Evolutionary conservation across 2,329 filamentous ascomycete genomes (phyloP).

Genomic region (Diaporthe vaccinii): DNA sequence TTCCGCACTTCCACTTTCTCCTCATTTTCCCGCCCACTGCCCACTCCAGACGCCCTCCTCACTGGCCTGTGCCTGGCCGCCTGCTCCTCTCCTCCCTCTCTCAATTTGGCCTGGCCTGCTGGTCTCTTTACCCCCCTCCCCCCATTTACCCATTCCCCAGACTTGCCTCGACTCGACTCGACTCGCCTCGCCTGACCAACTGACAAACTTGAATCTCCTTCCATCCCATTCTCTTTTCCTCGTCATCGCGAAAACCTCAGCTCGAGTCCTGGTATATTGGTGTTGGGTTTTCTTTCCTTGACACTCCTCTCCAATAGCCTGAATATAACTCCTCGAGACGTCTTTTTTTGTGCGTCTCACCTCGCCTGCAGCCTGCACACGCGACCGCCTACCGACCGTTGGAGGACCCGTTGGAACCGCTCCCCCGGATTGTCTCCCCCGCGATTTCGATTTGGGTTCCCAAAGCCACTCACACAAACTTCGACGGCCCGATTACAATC

Average conservation of each 20-base stretch:
- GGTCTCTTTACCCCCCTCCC: conserved; percentile 17
- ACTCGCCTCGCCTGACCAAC: conserved; percentile 10
- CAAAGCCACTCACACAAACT: conserved; percentile 32
- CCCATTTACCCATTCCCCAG: conserved; percentile 2
- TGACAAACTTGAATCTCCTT: conserved; percentile 27
- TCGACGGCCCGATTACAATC: conserved; percentile 41
- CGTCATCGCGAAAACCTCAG: neutral
- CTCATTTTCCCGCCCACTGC: conserved; percentile 39
- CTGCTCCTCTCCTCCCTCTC: conserved; percentile 9
- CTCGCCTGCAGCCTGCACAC: conserved; percentile 6
- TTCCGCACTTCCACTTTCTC: conserved; percentile 37
- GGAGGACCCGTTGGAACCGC: conserved; percentile 29
- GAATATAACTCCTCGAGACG: neutral
- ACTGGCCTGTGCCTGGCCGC: conserved; percentile 16
- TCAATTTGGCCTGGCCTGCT: conserved; percentile 9
- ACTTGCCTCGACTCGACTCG: conserved; percentile 32
- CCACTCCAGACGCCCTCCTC: conserved; percentile 21
- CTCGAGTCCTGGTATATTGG: conserved; percentile 7
- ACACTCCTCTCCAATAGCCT: neutral
- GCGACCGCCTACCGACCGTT: conserved; percentile 34
- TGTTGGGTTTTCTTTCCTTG: neutral
- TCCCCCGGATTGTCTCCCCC: conserved; percentile 42
- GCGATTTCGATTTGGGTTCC: conserved; percentile 39
- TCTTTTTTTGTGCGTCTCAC: conserved; percentile 4
- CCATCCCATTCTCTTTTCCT: neutral